These are phyloP conservation scores for Gossypium bickii DNA, from an alignment of 345 rosid genomes.

Conservation along the genomic window DNA sequence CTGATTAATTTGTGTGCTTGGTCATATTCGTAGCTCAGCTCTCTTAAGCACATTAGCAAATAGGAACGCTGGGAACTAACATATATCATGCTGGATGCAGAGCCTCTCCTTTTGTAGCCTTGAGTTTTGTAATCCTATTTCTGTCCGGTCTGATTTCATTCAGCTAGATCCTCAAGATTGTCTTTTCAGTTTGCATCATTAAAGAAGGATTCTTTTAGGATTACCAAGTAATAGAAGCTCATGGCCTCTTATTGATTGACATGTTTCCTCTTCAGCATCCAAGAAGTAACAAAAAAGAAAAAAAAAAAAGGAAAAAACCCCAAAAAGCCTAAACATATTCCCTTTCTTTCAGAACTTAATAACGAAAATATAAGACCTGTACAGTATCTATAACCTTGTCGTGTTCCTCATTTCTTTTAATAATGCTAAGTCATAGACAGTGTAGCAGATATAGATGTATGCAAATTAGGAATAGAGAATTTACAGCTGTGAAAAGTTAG, in stretches of 20 bases:
- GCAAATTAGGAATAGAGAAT: neutral
- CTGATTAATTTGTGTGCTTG: conserved; percentile 15
- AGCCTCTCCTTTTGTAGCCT: conserved; percentile 1
- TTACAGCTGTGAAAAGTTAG: neutral
- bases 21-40: neutral
- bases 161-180: neutral
- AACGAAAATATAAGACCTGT: neutral
- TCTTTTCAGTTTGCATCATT: neutral
- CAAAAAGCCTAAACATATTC: neutral
- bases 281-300: neutral
- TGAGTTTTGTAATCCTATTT: neutral
- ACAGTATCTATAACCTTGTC: neutral
- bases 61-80: neutral
- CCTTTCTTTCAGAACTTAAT: neutral
- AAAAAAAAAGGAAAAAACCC: neutral
- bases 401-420: neutral
- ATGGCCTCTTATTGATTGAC: conserved; percentile 6
- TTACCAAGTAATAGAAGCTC: neutral
- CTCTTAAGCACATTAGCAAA: neutral
- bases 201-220: neutral
- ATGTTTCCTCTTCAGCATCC: conserved; percentile 6
- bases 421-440: conserved; percentile 4
- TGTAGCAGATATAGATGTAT: neutral
- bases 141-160: neutral
- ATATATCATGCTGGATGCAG: neutral